Conservation (phyloP, 257 asterid genomes). For the Orobanche coerulescens region DNA sequence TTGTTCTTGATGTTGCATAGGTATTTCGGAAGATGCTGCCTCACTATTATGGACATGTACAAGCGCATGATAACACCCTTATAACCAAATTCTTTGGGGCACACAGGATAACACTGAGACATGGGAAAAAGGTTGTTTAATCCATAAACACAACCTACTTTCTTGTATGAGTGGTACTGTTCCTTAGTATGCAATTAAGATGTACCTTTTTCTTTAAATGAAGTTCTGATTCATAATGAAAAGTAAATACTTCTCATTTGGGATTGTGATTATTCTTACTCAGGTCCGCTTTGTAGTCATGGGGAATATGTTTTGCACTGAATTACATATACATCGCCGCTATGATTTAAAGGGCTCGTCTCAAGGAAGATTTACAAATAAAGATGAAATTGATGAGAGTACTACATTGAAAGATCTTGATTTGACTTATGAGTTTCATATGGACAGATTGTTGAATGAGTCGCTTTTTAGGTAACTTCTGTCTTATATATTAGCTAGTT, state of each 20-base stretch:
- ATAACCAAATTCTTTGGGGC: constrained; percentile 93
- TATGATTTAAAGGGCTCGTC: constrained; percentile 94
- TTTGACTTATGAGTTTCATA: constrained; percentile 74
- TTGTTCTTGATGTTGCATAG: constrained; percentile 33
- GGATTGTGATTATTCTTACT: constrained; percentile 18
- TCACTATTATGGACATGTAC: constrained; percentile 68
- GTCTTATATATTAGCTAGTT: neutral
- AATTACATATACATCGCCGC: constrained; percentile 86
- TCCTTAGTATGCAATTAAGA: constrained; percentile 1
- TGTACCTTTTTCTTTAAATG: neutral
- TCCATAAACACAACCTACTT: constrained; percentile 14
- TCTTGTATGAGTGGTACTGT: constrained; percentile 17
- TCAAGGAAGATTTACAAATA: constrained; percentile 78
- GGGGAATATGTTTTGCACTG: constrained; percentile 99
- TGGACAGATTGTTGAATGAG: constrained; percentile 79
- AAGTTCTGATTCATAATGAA: constrained; percentile 1
- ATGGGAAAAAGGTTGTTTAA: constrained; percentile 63
- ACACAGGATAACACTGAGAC: constrained; percentile 60
- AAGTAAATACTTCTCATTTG: constrained; percentile 1
- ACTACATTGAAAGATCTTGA: constrained; percentile 94
- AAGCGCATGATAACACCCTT: constrained; percentile 81
- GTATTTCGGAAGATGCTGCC: constrained; percentile 85
- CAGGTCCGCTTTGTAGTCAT: constrained; percentile 95
- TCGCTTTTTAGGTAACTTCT: constrained; percentile 65
- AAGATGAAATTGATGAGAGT: constrained; percentile 65